These are phyloP conservation scores for Penicillium brasilianum DNA, from an alignment of 2,329 filamentous ascomycete species.

Conservation along the genomic window DNA sequence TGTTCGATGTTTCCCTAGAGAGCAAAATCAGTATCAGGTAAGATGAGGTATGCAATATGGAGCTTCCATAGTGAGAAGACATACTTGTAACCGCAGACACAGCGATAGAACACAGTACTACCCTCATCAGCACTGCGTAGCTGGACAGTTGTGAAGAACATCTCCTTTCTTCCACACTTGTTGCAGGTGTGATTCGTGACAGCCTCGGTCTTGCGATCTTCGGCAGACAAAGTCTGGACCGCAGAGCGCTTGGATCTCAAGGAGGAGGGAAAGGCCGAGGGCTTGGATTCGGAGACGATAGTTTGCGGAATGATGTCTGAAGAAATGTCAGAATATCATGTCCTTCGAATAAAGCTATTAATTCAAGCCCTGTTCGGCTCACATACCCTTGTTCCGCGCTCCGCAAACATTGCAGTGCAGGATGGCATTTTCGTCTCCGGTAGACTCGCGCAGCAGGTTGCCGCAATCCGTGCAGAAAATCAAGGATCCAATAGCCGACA, in stretches of 20 bases:
- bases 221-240: conserved; percentile 78
- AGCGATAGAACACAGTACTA: conserved; percentile 87
- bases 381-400: conserved; percentile 77
- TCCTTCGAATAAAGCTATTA: background rate
- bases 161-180: conserved; percentile 79
- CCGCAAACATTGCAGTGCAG: conserved; percentile 86
- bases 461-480: conserved; percentile 94
- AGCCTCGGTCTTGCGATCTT: conserved; percentile 76
- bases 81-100: conserved; percentile 84
- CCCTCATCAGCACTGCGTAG: conserved; percentile 93
- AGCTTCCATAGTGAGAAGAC: conserved; percentile 34
- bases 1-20: conserved; percentile 43
- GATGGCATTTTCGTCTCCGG: conserved; percentile 74
- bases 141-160: conserved; percentile 84
- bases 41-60: background rate
- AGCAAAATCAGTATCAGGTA: conserved; percentile 26
- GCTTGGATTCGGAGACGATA: conserved; percentile 82
- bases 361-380: background rate
- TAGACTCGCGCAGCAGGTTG: conserved; percentile 81
- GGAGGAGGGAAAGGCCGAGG: conserved; percentile 87
- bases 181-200: conserved; percentile 72
- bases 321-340: conserved; percentile 20
- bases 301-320: conserved; percentile 75
- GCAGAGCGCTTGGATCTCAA: conserved; percentile 85
- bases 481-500: conserved; percentile 88